Base-by-base conservation (phyloP, 139 green algal genomes). In the Asterochloris erici region DNA sequence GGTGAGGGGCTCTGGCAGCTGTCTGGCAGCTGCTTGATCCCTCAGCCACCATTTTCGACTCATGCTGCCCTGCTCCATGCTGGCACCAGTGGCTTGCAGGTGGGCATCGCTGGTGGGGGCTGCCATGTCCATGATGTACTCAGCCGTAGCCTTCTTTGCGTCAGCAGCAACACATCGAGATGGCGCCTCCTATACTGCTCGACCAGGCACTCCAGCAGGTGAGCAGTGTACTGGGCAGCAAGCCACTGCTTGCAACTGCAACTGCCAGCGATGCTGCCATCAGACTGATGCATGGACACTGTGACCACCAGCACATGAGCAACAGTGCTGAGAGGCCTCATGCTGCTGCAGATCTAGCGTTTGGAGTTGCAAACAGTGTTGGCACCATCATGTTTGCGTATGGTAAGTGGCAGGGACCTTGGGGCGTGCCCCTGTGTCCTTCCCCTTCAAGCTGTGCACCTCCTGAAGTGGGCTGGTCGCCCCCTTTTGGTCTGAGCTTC, bases 71-170 rank as follows among this genome's bases (percentile, higher is more conserved):
- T 60, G 12, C 54, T 73, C 14, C 77, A 73, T 14, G 23, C 61
- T 54, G 38, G 38, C 2, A 54, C 38, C 23, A 54, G 16, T 62
- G 21, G 24, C 28, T 69, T 79, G 81, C 81, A 89, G 89, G 89
- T 94, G 90, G 90, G 78, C 90, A 16, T 91, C 86, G 0, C 82
- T 93, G 70, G 63, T 94, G 69, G 90, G 90, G 21, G 89, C 89
- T 0, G 29, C 78, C 38, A 94, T 94, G 90, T 88, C 79, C 23
- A 76, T 89, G 17, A 83, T 85, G 26, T 94, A 94, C 81, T 87
- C 82, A 78, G 82, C 83, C 63, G 88, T 92, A 21, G 88, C 88
- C 13, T 79, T 87, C 14, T 74, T 81, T 2, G 68, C 62, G 73
- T 88, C 81, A 82, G 82, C 79, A 66, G 66, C 68, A 28, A 84